Evolutionary conservation across 163 green algal genomes (phyloP), one percentile per base, ranked within the genome.

Genomic region (Coccomyxa subellipsoidea): DNA sequence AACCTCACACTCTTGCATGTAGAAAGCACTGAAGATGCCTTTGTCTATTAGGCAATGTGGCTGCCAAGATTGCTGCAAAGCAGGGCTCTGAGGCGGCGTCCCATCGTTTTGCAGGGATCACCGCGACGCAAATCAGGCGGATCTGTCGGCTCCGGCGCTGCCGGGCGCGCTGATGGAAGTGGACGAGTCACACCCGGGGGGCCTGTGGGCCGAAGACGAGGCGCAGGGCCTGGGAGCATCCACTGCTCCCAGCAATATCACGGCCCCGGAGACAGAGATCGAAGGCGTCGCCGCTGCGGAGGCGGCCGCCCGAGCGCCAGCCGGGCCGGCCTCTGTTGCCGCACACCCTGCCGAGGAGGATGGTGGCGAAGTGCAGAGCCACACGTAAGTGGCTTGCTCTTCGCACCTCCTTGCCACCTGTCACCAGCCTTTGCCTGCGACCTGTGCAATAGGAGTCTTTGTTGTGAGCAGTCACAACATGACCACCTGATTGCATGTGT

Each of bases 351-450:
- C 66, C 27, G 66, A 36, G 27, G 54, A 84, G 12, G 76, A 35
- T 7, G 77, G 75, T 29, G 70, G 69, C 2, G 81, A 83, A 37
- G 78, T 82, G 18, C 78, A 82, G 78, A 82, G 78, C 78, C 71
- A 40, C 78, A 82, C 39, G 54, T 53, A 72, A 59, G 70, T 38
- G 36, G 72, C 59, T n/a, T n/a, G n/a, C n/a, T n/a, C n/a, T n/a
- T n/a, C n/a, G n/a, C n/a, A n/a, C n/a, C n/a, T n/a, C n/a, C n/a
- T n/a, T n/a, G n/a, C n/a, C n/a, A n/a, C n/a, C n/a, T n/a, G n/a
- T n/a, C n/a, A n/a, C n/a, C n/a, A n/a, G n/a, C n/a, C n/a, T n/a
- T n/a, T n/a, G n/a, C n/a, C n/a, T n/a, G n/a, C n/a, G n/a, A n/a
- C n/a, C n/a, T n/a, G n/a, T n/a, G n/a, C n/a, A n/a, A n/a, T n/a